phyloP scores from a whole-genome alignment of 306 rosid species.

The Luffa acutangula region DNA sequence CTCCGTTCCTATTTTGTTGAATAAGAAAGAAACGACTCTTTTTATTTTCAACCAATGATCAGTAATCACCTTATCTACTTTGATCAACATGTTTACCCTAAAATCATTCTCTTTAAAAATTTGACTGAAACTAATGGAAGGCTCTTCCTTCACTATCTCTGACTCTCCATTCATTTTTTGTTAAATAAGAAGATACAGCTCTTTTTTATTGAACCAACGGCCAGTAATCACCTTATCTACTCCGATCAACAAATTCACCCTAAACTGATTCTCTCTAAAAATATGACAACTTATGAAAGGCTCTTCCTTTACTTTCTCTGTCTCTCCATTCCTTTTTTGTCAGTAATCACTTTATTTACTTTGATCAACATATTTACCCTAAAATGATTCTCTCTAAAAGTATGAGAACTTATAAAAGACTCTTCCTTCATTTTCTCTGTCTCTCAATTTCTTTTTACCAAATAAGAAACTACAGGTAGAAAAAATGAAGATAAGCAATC shows the following conservation, averaged over 20 bases:
- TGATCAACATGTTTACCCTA: background rate
- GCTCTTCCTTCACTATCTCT: background rate
- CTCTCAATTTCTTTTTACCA: background rate
- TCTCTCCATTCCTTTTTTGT: background rate
- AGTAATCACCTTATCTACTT: background rate
- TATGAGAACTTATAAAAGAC: background rate
- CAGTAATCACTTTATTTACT: background rate
- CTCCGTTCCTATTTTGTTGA: background rate
- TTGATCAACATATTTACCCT: background rate
- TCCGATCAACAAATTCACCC: background rate
- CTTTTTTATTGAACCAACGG: background rate
- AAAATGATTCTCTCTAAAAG: background rate
- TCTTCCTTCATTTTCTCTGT: background rate
- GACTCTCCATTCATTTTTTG: background rate
- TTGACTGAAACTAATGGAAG: background rate
- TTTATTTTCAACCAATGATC: background rate
- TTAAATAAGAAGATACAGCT: background rate
- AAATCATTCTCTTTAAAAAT: background rate
- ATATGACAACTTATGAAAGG: background rate
- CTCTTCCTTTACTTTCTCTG: background rate
- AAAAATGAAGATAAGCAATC: background rate
- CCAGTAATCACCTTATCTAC: background rate
- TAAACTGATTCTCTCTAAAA: background rate
- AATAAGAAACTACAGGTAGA: background rate
- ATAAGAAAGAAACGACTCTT: background rate